Evolutionary conservation across 2,329 filamentous ascomycete species (phyloP).

Genomic region (Ophiostoma pallidulum): DNA sequence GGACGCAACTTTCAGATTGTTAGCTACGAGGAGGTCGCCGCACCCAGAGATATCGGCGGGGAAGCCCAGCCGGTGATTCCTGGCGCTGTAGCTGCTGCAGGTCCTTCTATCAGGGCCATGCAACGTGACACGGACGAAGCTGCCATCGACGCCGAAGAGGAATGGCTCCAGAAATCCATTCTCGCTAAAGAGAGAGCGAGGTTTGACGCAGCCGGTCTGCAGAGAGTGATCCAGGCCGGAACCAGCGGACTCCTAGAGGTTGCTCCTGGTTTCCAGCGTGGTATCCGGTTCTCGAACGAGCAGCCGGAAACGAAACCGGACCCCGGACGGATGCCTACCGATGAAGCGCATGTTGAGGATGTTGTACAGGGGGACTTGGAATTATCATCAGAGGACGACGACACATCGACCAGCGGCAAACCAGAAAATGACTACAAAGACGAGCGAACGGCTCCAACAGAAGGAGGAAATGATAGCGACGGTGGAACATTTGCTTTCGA

Average conservation of each 20-base stretch:
- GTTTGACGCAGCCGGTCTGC: constrained; percentile 13
- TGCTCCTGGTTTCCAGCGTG: constrained; percentile 72
- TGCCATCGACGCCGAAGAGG: constrained; percentile 65
- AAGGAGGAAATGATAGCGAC: constrained; percentile 26
- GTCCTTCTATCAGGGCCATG: constrained; percentile 83
- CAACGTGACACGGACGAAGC: constrained; percentile 80
- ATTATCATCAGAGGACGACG: constrained; percentile 32
- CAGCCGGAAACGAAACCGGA: constrained; percentile 40
- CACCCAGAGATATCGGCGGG: constrained; percentile 84
- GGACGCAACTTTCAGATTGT: constrained; percentile 88
- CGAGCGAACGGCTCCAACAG: constrained; percentile 3
- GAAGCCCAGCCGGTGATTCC: constrained; percentile 87
- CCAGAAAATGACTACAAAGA: background rate
- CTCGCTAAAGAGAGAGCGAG: constrained; percentile 19
- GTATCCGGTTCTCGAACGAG: constrained; percentile 59
- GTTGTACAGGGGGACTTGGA: constrained; percentile 58
- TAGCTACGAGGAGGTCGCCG: constrained; percentile 87
- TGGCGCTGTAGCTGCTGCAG: constrained; percentile 65
- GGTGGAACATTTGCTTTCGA: constrained; percentile 38
- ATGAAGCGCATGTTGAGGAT: constrained; percentile 55
- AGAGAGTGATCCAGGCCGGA: constrained; percentile 76
- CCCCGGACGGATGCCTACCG: constrained; percentile 10
- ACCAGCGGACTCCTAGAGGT: constrained; percentile 67
- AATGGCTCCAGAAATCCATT: constrained; percentile 31
- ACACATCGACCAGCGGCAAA: constrained; percentile 8